phyloP scores from a whole-genome alignment of 108 stramenopile species.

The Aurantiochytrium sp. region DNA sequence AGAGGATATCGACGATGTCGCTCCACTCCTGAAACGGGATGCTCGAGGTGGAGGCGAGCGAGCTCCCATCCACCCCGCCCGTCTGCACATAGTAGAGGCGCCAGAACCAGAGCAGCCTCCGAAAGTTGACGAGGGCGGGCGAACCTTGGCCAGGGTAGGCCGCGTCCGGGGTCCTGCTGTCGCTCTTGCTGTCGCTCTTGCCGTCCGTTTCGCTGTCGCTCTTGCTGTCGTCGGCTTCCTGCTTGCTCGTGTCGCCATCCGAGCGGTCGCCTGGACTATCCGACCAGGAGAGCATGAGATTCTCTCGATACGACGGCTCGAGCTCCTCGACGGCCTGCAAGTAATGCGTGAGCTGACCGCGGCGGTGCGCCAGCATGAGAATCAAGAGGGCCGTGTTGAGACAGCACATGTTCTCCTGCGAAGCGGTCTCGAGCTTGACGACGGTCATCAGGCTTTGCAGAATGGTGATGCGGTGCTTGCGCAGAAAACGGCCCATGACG shows the following conservation, averaged over 20 bases:
- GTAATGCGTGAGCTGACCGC: neutral
- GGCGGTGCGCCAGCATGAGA: constrained; percentile 18
- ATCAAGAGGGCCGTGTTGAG: constrained; percentile 36
- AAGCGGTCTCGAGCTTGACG: constrained; percentile 19
- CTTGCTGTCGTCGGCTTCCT: neutral
- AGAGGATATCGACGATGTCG: neutral
- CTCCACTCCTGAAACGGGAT: constrained; percentile 5
- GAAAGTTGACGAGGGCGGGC: neutral
- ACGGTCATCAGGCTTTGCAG: constrained; percentile 29
- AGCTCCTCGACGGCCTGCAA: neutral
- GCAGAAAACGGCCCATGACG: neutral
- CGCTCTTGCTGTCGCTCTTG: neutral
- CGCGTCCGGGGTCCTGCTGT: neutral
- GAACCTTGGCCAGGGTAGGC: neutral
- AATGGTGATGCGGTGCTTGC: constrained; percentile 17
- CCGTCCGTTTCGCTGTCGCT: neutral
- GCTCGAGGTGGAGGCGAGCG: neutral
- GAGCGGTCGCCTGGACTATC: too few species aligned
- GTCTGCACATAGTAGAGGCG: neutral
- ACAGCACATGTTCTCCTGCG: constrained; percentile 42
- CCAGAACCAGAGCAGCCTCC: constrained; percentile 18
- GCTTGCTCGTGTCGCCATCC: neutral
- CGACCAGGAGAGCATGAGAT: neutral
- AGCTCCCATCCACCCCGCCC: neutral
- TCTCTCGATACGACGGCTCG: neutral